A percentile compares a stretch with the other conserved stretches of the same genome.
Evolutionary conservation across 345 rosid genomes (phyloP).

Genomic region (Reutealis trisperma): DNA sequence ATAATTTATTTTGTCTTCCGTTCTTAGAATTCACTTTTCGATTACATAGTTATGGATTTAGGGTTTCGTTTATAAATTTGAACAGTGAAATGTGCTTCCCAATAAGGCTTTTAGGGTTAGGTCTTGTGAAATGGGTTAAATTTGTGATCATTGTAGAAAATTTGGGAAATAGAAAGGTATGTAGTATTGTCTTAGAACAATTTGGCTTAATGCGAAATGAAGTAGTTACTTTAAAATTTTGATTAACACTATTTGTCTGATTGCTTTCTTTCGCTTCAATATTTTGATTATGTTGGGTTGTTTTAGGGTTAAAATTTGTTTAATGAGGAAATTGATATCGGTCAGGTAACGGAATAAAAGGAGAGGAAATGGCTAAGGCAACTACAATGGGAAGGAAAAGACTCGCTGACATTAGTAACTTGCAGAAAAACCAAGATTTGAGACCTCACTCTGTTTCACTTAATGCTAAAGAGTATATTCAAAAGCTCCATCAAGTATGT

Average conservation of each 20-base stretch:
- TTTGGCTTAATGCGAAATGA: too few species aligned
- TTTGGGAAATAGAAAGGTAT: too few species aligned
- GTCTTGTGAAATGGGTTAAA: too few species aligned
- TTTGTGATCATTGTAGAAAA: too few species aligned
- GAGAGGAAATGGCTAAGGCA: slow-evolving; percentile 31
- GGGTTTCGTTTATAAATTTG: background rate
- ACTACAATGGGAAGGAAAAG: slow-evolving; percentile 41
- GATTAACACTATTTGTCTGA: too few species aligned
- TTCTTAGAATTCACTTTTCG: background rate
- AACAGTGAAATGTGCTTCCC: background rate
- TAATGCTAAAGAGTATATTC: slow-evolving; percentile 35
- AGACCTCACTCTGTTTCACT: slow-evolving; percentile 31
- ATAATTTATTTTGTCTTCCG: background rate
- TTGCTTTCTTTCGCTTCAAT: too few species aligned
- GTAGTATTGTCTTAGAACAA: too few species aligned
- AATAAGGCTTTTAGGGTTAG: background rate
- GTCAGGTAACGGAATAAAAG: slow-evolving; percentile 34
- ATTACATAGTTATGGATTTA: background rate
- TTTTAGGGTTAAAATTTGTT: background rate
- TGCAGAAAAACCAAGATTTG: slow-evolving; percentile 42
- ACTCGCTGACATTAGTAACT: slow-evolving; percentile 59
- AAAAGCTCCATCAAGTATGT: slow-evolving; percentile 50
- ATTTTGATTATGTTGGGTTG: background rate
- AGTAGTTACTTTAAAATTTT: too few species aligned
- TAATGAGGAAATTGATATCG: slow-evolving; percentile 13